phyloP scores from a whole-genome alignment of 306 rosid genomes.

The Pachyrhizus erosus region DNA sequence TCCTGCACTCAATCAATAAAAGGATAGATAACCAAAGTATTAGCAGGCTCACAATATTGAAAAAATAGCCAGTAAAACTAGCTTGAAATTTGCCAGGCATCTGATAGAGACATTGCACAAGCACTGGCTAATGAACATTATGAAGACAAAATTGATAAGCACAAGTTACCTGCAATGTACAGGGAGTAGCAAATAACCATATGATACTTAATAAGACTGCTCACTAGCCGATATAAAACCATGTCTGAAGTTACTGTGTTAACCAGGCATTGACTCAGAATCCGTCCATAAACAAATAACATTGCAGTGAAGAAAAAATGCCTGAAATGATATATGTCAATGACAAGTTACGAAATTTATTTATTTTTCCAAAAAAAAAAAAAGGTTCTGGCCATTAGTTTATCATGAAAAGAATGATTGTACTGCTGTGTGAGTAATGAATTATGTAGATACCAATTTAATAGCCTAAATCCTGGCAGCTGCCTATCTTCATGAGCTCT shows the following conservation, averaged over 20 bases:
- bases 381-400: not conserved
- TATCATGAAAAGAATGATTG: slow-evolving; percentile 29
- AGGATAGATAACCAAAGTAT: slow-evolving; percentile 38
- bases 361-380: not conserved
- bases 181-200: slow-evolving; percentile 91
- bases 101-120: slow-evolving; percentile 39
- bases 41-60: slow-evolving; percentile 27
- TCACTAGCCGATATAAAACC: slow-evolving; percentile 77
- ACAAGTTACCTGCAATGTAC: slow-evolving; percentile 79
- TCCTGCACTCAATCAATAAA: slow-evolving; percentile 65
- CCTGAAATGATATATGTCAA: slow-evolving; percentile 60
- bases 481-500: slow-evolving; percentile 86
- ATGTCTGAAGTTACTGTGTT: slow-evolving; percentile 86
- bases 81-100: slow-evolving; percentile 30
- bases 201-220: slow-evolving; percentile 87
- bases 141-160: slow-evolving; percentile 21
- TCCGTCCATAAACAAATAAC: slow-evolving; percentile 96
- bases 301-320: slow-evolving; percentile 98
- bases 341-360: slow-evolving; percentile 18
- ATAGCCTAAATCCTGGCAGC: slow-evolving; percentile 95
- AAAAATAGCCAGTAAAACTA: slow-evolving; percentile 28
- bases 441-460: slow-evolving; percentile 74
- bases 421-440: slow-evolving; percentile 23
- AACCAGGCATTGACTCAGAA: slow-evolving; percentile 89
- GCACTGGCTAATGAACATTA: slow-evolving; percentile 31